Evolutionary conservation across 2,329 filamentous ascomycete genomes (phyloP), one percentile per base, ranked within the genome.

Genomic region (Cercospora nicotianae): DNA sequence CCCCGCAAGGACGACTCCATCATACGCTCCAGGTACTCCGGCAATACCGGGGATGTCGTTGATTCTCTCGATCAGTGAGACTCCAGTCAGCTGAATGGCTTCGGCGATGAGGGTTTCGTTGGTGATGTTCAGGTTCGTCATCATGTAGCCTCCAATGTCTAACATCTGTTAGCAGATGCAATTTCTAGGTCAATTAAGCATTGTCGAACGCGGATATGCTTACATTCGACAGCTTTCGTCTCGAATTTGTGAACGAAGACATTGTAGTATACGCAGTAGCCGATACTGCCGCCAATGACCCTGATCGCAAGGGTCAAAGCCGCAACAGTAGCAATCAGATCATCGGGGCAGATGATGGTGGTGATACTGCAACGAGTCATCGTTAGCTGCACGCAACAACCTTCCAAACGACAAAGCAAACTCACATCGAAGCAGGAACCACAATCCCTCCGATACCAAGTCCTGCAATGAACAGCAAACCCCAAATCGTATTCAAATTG

Each of bases 271-370:
- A 82, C 74, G 51, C 68, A 72, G 64, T 77, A 79, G 26, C 76
- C 89, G 67, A 91, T 85, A 12, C 86, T 84, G 31, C 89, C 89
- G 58, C 90, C 89, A 39, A 91, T 84, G 64, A 90, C 87, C 42
- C 90, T 88, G 71, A 91, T 87, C n/a, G 88, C 85, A 42, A 91
- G 84, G 0, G 89, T 91, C 23, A 92, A 81, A 5, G 90, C 88
- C 1, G 89, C 86, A 57, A 91, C 84, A 2, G 89, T 91, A 7
- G 88, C 89, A 70, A 92, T 91, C 5, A 91, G 82, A 64, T 91
- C 89, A 74, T 89, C 87, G 0, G 89, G 89, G 69, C 88, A 90
- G 71, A 91, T 87, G 72, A 91, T 90, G 9, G 87, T 89, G 6
- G 87, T 73, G 72, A 60, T 45, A n/a, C 33, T 57, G 36, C 3